Evolutionary conservation across 179 eudicot genomes (phyloP), one percentile per base, ranked within the genome.

Genomic region (Heliamphora ciliata): DNA sequence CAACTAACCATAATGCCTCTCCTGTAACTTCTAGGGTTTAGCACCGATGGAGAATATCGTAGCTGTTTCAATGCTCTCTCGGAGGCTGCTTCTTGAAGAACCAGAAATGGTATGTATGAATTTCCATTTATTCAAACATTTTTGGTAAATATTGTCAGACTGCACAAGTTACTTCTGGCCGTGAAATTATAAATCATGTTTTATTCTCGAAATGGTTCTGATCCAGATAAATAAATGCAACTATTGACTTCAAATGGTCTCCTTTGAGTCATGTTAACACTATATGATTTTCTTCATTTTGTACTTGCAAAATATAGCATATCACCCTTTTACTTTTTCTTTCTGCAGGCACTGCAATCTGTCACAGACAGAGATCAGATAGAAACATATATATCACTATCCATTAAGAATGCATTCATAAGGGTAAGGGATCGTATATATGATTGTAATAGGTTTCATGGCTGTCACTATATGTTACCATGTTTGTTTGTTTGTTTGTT

Each of bases 41-140:
- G 78, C 82, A 74, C 86, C 90, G 91, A 91, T 96, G 94, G 95
- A 93, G 79, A 82, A 86, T 82, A 86, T 91, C 21, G 84, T 90
- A 51, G 87, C 93, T 74, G 92, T 92, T 78, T 90, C 98, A 63
- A 95, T 94, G 99, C 89, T 93, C 86, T 85, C 91, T 58, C 88
- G 95, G 84, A 92, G 98, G 90, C 88, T 97, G 84, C 97, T 97
- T 81, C 88, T 86, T 78, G 99, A 97, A 90, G 99, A 94, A 83
- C 90, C 93, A 18, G 94, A 89, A 84, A 44, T 76, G 87, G 97
- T 93, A 87, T 60, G 80, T 68, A 18, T 44, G 51, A 70, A 74
- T 46, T 59, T 52, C 56, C 76, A 58, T 31, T 47, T 72, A 6
- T 73, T 46, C 51, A 40, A 1, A 55, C 63, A 15, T 58, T 65